phyloP scores from a whole-genome alignment of 768 basidiomycete genomes.

The Naganishia vishniacii region DNA sequence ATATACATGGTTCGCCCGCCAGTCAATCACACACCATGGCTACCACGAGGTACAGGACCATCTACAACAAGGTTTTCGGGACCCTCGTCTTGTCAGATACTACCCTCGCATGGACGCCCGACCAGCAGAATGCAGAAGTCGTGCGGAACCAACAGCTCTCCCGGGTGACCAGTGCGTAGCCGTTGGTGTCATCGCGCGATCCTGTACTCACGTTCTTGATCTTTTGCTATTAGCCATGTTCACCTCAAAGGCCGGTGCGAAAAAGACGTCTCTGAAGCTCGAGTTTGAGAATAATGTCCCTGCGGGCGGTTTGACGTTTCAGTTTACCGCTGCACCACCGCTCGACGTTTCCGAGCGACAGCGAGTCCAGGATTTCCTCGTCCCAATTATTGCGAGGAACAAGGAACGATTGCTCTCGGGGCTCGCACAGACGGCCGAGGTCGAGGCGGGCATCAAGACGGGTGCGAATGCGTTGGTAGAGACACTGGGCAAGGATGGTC shows the following conservation, averaged over 20 bases:
- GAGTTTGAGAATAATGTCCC: slow-evolving; percentile 45
- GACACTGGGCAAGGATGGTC: neutral
- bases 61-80: slow-evolving; percentile 74
- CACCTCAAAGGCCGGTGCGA: slow-evolving; percentile 41
- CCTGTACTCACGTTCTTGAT: neutral
- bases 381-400: slow-evolving; percentile 39
- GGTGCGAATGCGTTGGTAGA: slow-evolving; percentile 10
- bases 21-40: neutral
- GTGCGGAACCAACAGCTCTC: slow-evolving; percentile 24
- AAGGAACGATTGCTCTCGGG: slow-evolving; percentile 31
- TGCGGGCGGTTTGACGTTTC: slow-evolving; percentile 40
- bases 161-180: slow-evolving; percentile 24
- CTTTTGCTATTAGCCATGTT: slow-evolving; percentile 41
- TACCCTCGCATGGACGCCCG: slow-evolving; percentile 73
- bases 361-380: slow-evolving; percentile 41
- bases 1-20: no score
- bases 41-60: neutral
- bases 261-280: slow-evolving; percentile 44
- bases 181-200: neutral
- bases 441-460: slow-evolving; percentile 8
- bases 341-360: slow-evolving; percentile 36
- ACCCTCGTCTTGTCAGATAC: slow-evolving; percentile 67
- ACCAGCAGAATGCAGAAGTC: slow-evolving; percentile 44
- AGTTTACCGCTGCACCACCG: slow-evolving; percentile 37
- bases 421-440: neutral